Conservation (phyloP, 2,329 filamentous ascomycete genomes). For the Pseudocercospora musae region DNA sequence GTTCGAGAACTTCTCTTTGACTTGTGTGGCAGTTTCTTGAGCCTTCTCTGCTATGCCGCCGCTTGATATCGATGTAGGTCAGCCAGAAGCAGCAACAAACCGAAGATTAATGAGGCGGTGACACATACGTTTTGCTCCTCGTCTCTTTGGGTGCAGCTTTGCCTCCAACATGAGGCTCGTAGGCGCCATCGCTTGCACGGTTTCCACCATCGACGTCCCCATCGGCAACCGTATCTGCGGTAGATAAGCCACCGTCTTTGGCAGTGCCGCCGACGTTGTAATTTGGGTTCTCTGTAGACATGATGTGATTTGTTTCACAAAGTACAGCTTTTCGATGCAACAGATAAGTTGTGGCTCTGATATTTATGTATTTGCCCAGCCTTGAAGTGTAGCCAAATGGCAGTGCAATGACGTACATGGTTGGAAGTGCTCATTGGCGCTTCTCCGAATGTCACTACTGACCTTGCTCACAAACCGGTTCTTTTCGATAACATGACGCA, state of each 20-base stretch:
- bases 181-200: constrained; percentile 8
- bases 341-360: background rate
- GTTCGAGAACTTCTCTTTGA: constrained; percentile 10
- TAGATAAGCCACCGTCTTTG: constrained; percentile 23
- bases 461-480: background rate
- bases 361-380: background rate
- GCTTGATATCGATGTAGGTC: background rate
- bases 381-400: background rate
- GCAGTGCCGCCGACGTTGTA: constrained; percentile 19
- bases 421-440: background rate
- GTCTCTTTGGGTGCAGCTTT: background rate
- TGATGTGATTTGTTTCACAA: background rate
- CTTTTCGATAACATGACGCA: background rate
- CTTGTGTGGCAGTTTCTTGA: background rate
- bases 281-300: constrained; percentile 18
- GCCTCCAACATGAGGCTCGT: background rate
- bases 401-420: background rate
- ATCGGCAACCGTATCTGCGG: constrained; percentile 20
- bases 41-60: background rate
- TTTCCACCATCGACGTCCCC: constrained; percentile 15
- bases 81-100: background rate
- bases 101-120: no score
- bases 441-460: background rate
- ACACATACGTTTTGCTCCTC: constrained; percentile 10
- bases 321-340: no score